These are phyloP conservation scores for Gossypium stocksii DNA, from an alignment of 345 rosid genomes.

Conservation along the genomic window DNA sequence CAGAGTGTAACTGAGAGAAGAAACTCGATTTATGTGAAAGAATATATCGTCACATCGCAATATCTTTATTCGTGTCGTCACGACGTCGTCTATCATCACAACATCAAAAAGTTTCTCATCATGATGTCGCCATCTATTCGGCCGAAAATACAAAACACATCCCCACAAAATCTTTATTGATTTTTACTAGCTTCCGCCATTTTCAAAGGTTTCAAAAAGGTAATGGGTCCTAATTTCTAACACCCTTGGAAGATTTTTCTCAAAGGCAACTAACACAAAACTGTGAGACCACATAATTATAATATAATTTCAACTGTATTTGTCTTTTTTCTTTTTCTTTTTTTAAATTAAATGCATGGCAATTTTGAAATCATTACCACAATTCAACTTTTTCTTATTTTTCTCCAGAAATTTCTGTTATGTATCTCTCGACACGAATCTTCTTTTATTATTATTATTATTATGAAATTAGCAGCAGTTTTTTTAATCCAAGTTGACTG, in stretches of 20 bases:
- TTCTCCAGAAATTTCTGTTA: background rate
- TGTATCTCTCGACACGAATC: background rate
- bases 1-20: too few relatives aligned
- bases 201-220: background rate
- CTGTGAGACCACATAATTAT: background rate
- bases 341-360: background rate
- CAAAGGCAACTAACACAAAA: background rate
- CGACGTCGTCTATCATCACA: too few relatives aligned
- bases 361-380: background rate
- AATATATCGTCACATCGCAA: too few relatives aligned
- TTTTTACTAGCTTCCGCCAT: too few relatives aligned
- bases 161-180: too few relatives aligned
- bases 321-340: background rate
- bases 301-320: too few relatives aligned
- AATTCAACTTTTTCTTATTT: background rate
- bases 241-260: background rate
- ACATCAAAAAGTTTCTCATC: too few relatives aligned
- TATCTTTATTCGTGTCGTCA: too few relatives aligned
- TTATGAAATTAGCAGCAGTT: background rate
- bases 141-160: too few relatives aligned
- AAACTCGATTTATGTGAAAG: too few relatives aligned
- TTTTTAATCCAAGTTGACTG: background rate
- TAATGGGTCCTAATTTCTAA: background rate
- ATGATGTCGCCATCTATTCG: accelerated
- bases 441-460: background rate